Percentiles rank a stretch among this genome's conserved stretches.
These are phyloP conservation scores for Flagelloscypha sp. DNA, from an alignment of 768 basidiomycete genomes.

Conservation along the genomic window DNA sequence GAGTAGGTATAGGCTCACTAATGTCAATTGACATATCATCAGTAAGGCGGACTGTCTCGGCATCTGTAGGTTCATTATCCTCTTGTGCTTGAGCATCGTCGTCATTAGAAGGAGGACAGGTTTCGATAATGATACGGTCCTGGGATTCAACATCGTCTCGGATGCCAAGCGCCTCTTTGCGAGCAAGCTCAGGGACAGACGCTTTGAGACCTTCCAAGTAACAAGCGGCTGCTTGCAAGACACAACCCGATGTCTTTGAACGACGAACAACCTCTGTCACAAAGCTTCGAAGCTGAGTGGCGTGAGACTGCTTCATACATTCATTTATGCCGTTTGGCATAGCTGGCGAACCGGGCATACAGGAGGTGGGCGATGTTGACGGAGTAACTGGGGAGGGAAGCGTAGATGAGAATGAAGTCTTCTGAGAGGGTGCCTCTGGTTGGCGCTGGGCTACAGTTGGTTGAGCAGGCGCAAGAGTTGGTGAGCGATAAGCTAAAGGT, in stretches of 20 bases:
- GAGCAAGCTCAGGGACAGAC: slow-evolving; percentile 57
- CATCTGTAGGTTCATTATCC: not conserved
- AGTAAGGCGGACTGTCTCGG: not conserved
- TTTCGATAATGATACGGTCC: slow-evolving; percentile 34
- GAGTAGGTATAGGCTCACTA: slow-evolving; percentile 10
- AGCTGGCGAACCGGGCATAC: slow-evolving; percentile 1
- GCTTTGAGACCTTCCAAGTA: slow-evolving; percentile 79
- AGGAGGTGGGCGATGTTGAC: slow-evolving; percentile 28
- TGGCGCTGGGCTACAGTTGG: slow-evolving; percentile 14
- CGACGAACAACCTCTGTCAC: slow-evolving; percentile 86
- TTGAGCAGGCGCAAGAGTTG: slow-evolving; percentile 22
- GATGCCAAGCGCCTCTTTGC: slow-evolving; percentile 31
- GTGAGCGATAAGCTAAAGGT: slow-evolving; percentile 45
- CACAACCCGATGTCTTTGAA: slow-evolving; percentile 74
- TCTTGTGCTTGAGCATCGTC: too few species aligned
- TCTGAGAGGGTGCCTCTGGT: slow-evolving; percentile 6
- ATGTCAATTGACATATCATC: not conserved
- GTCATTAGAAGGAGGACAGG: too few species aligned
- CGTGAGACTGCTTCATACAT: slow-evolving; percentile 35
- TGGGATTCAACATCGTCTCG: slow-evolving; percentile 32
- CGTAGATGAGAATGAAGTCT: slow-evolving; percentile 6
- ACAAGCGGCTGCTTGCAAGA: slow-evolving; percentile 81
- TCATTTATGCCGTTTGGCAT: slow-evolving; percentile 1
- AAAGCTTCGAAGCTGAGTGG: slow-evolving; percentile 70
- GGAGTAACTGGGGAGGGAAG: slow-evolving; percentile 50